These are phyloP conservation scores for Penicillium daleae DNA, from an alignment of 495 filamentous ascomycete species.

Conservation along the genomic window DNA sequence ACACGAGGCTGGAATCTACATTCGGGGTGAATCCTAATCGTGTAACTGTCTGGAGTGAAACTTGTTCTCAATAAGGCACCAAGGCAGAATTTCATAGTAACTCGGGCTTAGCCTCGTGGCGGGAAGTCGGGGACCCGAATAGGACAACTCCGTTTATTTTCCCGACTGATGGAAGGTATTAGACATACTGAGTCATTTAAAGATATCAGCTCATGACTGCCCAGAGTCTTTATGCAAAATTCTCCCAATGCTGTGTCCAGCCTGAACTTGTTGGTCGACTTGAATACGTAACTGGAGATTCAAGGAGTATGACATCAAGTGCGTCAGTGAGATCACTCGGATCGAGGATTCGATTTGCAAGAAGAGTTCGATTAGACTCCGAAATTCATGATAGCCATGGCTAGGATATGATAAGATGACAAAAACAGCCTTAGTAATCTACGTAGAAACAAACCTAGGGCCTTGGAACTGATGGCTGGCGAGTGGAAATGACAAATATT, in stretches of 20 bases:
- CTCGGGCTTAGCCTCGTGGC: conserved; percentile 15
- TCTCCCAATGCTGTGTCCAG: neutral
- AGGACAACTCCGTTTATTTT: neutral
- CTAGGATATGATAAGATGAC: neutral
- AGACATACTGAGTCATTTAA: neutral
- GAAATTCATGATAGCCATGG: neutral
- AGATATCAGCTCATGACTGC: no score
- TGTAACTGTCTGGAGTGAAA: neutral
- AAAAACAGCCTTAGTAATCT: neutral
- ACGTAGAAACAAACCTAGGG: neutral
- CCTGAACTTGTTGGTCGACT: neutral
- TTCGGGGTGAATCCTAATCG: neutral
- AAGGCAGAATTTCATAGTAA: neutral
- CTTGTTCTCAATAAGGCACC: neutral
- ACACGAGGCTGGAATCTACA: neutral
- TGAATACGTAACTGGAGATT: neutral
- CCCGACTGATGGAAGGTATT: neutral
- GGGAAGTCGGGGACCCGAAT: conserved; percentile 21
- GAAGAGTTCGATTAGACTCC: neutral
- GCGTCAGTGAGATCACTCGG: conserved; percentile 20
- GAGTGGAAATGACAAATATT: neutral
- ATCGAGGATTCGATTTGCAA: neutral
- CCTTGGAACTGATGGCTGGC: neutral
- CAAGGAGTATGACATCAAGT: conserved; percentile 28
- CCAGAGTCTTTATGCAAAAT: no score